Evolutionary conservation across 805 yeast species (phyloP), one percentile per base, ranked within the genome.

Genomic region (Yarrowia sp.): DNA sequence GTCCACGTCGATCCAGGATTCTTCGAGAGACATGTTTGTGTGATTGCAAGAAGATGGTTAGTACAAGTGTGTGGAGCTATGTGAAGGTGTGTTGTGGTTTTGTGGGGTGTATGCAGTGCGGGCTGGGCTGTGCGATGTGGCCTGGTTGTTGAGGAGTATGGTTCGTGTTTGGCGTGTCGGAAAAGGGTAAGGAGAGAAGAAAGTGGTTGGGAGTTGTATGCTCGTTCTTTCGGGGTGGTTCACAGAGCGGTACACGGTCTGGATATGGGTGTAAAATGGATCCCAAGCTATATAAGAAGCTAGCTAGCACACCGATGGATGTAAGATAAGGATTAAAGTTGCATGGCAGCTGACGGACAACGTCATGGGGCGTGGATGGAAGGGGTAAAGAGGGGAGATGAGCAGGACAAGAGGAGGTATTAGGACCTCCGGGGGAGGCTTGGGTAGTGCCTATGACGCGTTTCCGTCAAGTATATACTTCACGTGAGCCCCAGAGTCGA

Each of bases 291-390:
- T 26, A 26, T 8, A 26, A 8, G 30, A 26, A 26, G 30, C 30
- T 26, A 26, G 30, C 30, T 26, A 26, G 8, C 30, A 26, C 8
- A 8, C 4, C 26, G 33, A 26, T 30, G 36, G 26, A 51, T 33
- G 40, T 51, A 22, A 51, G 58, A 51, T 51, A 51, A 51, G 58
- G 58, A 51, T 51, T 54, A 36, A 16, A 26, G 61, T 54, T 54
- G 61, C 61, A 54, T 54, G 46, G 61, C 61, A 54, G 61, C 46
- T 54, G 61, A 54, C 61, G 17, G 61, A 35, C 33, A 38, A 51
- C 46, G 61, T 54, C 61, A 54, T 38, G 61, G 61, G 61, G 61
- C 61, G 30, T 35, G 14, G 24, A 32, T 17, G 61, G 46, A 38
- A 38, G 61, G 44, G 61, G 44, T 35, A 35, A 35, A 54, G 46